Evolutionary conservation across 139 green algal genomes (phyloP), one percentile per base, ranked within the genome.

Genomic region (Coccomyxa sp.): DNA sequence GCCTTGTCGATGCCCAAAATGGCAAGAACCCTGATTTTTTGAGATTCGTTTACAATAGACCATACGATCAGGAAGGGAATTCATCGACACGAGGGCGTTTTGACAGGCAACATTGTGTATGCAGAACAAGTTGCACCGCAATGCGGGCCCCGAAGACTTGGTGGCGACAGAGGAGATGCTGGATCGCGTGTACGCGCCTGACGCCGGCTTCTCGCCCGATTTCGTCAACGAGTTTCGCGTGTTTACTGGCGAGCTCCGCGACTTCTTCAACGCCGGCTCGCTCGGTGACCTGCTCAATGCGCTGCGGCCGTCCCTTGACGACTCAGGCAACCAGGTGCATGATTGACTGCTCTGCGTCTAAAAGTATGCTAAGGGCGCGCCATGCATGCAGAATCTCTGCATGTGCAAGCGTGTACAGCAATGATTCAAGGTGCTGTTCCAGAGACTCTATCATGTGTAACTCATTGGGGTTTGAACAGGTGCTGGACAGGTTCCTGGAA

Each of bases 61-160:
- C 38, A 3, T 51, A 51, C 38, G 7, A 51, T 7, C 7, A 51
- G 38, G n/a, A 51, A 7, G 38, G 38, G 38, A 51, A 3, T 7
- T 11, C 38, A 51, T 51, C 3, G 38, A 7, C 38, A 7, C 38
- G 7, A 51, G 7, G 38, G 7, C 3, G 3, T 51, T 51, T 51
- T 51, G 38, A 51, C 3, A 51, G 38, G 38, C 38, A 51, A 51
- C n/a, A 51, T 51, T 51, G 38, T 81, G 3, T 3, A 14, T 86
- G 83, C 89, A 93, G 83, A 99, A 99, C 93, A 99, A 99, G 94
- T 92, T 99, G 80, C 97, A 99, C 90, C 91, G 96, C 84, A 97
- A 97, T 87, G 97, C 97, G 28, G 96, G 94, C 0, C 96, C 97
- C 0, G 96, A 99, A 87, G 97, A 99, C 89, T 89, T 99, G 58